A percentile compares a stretch with the other conserved stretches of the same genome.
Conservation (phyloP, 2,329 filamentous ascomycete species). For the Hypoxylon sp. region DNA sequence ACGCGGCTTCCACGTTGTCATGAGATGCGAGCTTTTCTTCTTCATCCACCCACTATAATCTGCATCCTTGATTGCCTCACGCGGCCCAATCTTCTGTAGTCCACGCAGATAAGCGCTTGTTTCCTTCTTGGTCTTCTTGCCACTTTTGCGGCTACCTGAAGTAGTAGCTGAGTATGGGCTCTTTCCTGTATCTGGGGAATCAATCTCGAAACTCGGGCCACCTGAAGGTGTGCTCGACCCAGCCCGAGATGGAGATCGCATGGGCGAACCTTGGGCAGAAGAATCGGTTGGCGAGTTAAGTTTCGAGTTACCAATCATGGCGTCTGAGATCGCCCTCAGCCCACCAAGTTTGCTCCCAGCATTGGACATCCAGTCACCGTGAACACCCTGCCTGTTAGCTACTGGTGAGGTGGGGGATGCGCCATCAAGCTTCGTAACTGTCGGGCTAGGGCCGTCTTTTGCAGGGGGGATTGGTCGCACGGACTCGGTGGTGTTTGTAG, state of each 20-base stretch:
- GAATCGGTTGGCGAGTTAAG: constrained; percentile 64
- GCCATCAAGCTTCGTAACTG: constrained; percentile 71
- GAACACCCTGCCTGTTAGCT: constrained; percentile 58
- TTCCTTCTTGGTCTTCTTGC: constrained; percentile 86
- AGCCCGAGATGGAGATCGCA: constrained; percentile 78
- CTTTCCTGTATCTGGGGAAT: constrained; percentile 76
- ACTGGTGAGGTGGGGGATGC: constrained; percentile 60
- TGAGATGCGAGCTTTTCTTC: constrained; percentile 95
- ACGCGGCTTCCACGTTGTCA: constrained; percentile 97
- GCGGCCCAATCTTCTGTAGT: constrained; percentile 81
- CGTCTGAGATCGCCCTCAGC: constrained; percentile 88
- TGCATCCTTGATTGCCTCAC: constrained; percentile 85
- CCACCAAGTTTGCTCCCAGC: constrained; percentile 67
- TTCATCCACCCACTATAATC: constrained; percentile 99
- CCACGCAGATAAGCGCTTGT: constrained; percentile 95
- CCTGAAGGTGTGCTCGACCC: constrained; percentile 79
- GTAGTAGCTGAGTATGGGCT: constrained; percentile 65
- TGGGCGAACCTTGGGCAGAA: constrained; percentile 64
- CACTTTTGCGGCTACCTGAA: constrained; percentile 61
- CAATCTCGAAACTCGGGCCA: constrained; percentile 80
- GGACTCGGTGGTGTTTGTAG: constrained; percentile 69
- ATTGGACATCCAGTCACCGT: constrained; percentile 71
- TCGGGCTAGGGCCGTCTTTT: constrained; percentile 68
- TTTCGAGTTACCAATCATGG: constrained; percentile 67
- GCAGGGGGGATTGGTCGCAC: constrained; percentile 64